phyloP scores from a whole-genome alignment of 345 rosid genomes.

The Gossypium raimondii region DNA sequence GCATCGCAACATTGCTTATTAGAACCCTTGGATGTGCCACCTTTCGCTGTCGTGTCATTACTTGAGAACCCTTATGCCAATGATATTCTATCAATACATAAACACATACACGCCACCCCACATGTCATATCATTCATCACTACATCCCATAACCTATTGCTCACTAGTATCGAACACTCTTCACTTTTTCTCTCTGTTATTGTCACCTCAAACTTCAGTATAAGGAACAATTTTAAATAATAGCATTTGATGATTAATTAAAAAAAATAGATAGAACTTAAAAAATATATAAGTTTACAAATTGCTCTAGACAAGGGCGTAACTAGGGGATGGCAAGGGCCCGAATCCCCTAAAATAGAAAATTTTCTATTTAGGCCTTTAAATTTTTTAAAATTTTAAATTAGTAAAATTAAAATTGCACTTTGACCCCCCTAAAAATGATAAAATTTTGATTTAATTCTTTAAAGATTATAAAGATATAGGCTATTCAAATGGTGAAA shows the following conservation, averaged over 20 bases:
- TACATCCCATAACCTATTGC: slow-evolving; percentile 76
- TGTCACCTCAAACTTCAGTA: slow-evolving; percentile 59
- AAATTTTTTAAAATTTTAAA: too few species aligned
- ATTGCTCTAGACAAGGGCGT: slow-evolving; percentile 30
- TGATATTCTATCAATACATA: slow-evolving; percentile 28
- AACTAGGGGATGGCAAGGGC: too few species aligned
- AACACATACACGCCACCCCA: slow-evolving; percentile 23
- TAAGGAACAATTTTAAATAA: slow-evolving; percentile 59
- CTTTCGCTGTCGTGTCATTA: slow-evolving; percentile 15
- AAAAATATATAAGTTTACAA: slow-evolving; percentile 15
- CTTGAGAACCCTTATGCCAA: slow-evolving; percentile 22
- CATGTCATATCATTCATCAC: slow-evolving; percentile 59
- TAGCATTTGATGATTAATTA: slow-evolving; percentile 28
- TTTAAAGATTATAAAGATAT: too few species aligned
- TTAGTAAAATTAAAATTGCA: too few species aligned
- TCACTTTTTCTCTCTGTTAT: slow-evolving; percentile 39
- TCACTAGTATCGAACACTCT: slow-evolving; percentile 59
- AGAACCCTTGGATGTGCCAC: slow-evolving; percentile 25
- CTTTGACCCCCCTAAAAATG: too few species aligned
- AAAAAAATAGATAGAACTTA: background rate
- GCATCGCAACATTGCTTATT: slow-evolving; percentile 77
- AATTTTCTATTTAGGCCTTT: too few species aligned
- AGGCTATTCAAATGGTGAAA: too few species aligned
- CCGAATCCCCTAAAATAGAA: too few species aligned
- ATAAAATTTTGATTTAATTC: too few species aligned